Conservation (phyloP, 495 filamentous ascomycete genomes). For the Halenospora varia region DNA sequence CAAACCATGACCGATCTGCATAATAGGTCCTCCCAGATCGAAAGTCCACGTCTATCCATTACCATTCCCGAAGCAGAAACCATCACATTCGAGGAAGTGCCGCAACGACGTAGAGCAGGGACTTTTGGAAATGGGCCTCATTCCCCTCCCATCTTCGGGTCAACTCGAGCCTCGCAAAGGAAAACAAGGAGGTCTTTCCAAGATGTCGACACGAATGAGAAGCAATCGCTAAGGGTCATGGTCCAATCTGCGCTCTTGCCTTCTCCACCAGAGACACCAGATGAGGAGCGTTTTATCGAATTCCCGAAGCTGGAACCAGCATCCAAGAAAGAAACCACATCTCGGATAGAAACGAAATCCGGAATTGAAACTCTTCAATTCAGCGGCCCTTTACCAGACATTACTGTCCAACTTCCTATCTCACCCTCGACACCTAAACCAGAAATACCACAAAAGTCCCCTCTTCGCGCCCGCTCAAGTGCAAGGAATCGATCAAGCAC, state of each 20-base stretch:
- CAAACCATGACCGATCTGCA: no score
- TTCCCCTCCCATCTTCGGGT: background rate
- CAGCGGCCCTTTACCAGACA: background rate
- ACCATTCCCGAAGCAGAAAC: background rate
- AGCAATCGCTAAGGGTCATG: background rate
- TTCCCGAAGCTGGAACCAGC: no score
- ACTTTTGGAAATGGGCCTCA: background rate
- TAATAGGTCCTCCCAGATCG: no score
- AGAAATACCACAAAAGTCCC: background rate
- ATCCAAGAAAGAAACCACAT: no score
- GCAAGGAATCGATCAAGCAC: background rate
- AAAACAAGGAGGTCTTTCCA: background rate
- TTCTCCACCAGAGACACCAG: constrained; percentile 2
- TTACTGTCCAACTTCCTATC: background rate
- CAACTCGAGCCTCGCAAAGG: background rate
- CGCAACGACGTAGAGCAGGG: background rate
- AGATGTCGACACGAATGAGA: background rate
- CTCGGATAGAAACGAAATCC: no score
- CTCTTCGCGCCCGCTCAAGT: background rate
- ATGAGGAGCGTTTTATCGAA: no score
- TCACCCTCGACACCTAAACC: background rate
- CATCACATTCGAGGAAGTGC: background rate
- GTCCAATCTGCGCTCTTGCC: background rate
- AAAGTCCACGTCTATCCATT: background rate
- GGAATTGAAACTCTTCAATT: no score